These are phyloP conservation scores for Phaeosphaeriaceae sp. DNA, from an alignment of 2,329 filamentous ascomycete genomes.

Conservation along the genomic window DNA sequence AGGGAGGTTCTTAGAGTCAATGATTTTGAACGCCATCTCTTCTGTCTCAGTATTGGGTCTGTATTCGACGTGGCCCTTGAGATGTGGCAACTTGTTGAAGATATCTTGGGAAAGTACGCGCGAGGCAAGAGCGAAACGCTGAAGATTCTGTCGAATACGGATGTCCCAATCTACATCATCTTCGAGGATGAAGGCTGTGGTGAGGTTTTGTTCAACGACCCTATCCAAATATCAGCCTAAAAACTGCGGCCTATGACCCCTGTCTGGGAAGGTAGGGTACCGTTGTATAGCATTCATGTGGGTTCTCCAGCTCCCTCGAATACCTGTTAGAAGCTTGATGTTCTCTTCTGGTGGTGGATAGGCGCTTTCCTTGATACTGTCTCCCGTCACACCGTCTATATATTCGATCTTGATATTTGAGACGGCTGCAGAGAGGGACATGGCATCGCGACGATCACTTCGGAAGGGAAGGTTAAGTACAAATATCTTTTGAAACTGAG, in stretches of 20 bases:
- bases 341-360: constrained; percentile 40
- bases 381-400: constrained; percentile 56
- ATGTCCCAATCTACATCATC: constrained; percentile 44
- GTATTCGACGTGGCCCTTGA: constrained; percentile 19
- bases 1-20: constrained; percentile 29
- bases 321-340: constrained; percentile 32
- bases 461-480: constrained; percentile 61
- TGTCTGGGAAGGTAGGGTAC: constrained; percentile 7
- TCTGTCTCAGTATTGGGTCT: constrained; percentile 32
- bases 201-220: constrained; percentile 38
- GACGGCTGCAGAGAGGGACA: constrained; percentile 57
- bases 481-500: constrained; percentile 61
- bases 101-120: constrained; percentile 28
- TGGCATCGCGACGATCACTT: constrained; percentile 60
- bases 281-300: constrained; percentile 41
- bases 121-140: constrained; percentile 37
- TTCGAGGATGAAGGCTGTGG: constrained; percentile 40
- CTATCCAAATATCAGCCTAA: constrained; percentile 12
- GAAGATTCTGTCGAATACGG: constrained; percentile 35
- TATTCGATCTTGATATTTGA: constrained; percentile 58
- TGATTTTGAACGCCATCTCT: constrained; percentile 31
- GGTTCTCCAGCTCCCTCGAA: constrained; percentile 40
- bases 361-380: constrained; percentile 32
- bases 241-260: too few relatives aligned
- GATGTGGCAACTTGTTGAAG: constrained; percentile 16